Evolutionary conservation across 2,329 filamentous ascomycete genomes (phyloP).

Genomic region (Ophidiomyces ophidiicola): DNA sequence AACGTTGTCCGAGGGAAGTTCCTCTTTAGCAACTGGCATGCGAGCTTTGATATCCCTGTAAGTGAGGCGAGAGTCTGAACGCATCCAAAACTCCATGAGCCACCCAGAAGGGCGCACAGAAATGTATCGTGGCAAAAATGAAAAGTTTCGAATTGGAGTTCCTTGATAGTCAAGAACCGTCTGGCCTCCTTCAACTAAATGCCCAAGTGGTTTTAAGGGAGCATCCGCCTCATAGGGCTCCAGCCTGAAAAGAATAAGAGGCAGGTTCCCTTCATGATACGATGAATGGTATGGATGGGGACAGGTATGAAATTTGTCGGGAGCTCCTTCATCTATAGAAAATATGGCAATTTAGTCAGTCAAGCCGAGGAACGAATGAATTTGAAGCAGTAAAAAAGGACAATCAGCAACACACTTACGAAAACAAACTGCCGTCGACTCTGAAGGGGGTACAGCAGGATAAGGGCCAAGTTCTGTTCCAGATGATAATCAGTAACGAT

Average conservation of each 20-base stretch:
- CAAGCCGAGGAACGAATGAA: no score
- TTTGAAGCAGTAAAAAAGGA: neutral
- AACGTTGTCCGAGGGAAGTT: slow-evolving; percentile 19
- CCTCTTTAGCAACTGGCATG: slow-evolving; percentile 17
- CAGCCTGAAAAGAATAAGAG: slow-evolving; percentile 20
- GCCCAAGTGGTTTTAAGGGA: slow-evolving; percentile 3
- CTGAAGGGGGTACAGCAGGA: neutral
- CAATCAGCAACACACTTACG: slow-evolving; percentile 1
- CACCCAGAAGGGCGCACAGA: slow-evolving; percentile 19
- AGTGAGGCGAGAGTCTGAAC: slow-evolving; percentile 20
- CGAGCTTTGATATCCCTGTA: slow-evolving; percentile 23
- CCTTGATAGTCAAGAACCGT: slow-evolving; percentile 13
- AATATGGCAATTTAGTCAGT: neutral
- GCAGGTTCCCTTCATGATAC: slow-evolving; percentile 17
- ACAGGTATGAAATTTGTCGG: slow-evolving; percentile 18
- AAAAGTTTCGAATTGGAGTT: slow-evolving; percentile 18
- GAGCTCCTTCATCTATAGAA: slow-evolving; percentile 3
- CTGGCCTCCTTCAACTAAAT: slow-evolving; percentile 16
- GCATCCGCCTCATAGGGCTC: slow-evolving; percentile 12
- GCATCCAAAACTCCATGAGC: slow-evolving; percentile 25
- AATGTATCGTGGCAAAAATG: slow-evolving; percentile 23
- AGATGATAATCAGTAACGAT: neutral
- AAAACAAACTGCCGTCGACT: neutral
- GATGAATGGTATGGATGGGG: slow-evolving; percentile 17
- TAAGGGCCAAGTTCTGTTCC: slow-evolving; percentile 1